A percentile compares a stretch with the other conserved stretches of the same genome.
phyloP scores from a whole-genome alignment of 306 rosid species.

The Senna tora region DNA sequence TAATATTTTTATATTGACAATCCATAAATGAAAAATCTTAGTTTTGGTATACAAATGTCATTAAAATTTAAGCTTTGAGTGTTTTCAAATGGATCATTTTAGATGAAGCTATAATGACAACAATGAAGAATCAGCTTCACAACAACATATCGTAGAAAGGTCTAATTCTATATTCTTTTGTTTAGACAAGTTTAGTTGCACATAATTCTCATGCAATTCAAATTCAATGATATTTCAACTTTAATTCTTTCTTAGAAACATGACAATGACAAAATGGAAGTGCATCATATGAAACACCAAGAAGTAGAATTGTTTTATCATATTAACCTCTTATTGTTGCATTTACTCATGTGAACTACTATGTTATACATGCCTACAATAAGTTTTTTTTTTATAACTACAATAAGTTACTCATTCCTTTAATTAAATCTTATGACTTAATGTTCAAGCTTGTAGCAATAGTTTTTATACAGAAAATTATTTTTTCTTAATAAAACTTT shows the following conservation, averaged over 20 bases:
- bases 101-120: constrained; percentile 44
- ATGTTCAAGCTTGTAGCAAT: background rate
- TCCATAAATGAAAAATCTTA: background rate
- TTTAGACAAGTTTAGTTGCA: background rate
- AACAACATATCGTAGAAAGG: constrained; percentile 35
- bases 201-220: constrained; percentile 11
- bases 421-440: no score
- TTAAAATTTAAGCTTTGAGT: constrained; percentile 52
- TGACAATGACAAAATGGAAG: constrained; percentile 20
- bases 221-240: background rate
- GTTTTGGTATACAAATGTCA: background rate
- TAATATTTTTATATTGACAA: constrained; percentile 28
- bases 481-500: background rate
- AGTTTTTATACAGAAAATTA: background rate
- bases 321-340: constrained; percentile 72
- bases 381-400: constrained; percentile 32
- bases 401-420: background rate
- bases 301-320: constrained; percentile 67
- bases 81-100: constrained; percentile 51
- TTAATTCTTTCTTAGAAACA: constrained; percentile 4
- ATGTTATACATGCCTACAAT: constrained; percentile 81
- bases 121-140: constrained; percentile 21
- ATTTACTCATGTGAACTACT: constrained; percentile 73
- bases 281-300: constrained; percentile 19
- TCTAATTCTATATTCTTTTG: background rate